Conservation (phyloP, 768 basidiomycete genomes). For the Exsudoporus frostii region DNA sequence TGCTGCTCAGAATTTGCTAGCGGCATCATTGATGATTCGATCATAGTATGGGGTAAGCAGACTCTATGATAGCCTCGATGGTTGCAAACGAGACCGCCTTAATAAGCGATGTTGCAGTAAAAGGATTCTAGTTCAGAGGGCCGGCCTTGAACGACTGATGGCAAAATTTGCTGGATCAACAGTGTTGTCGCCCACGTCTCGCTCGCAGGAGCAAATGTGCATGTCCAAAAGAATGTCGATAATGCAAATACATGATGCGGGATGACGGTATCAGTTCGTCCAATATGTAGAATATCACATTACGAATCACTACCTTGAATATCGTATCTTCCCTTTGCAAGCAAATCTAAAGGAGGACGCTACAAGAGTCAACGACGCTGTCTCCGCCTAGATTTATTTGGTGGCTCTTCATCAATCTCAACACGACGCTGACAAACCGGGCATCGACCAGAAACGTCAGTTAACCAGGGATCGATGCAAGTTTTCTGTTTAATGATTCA, state of each 20-base stretch:
- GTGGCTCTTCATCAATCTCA: conserved; percentile 40
- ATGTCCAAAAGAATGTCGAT: conserved; percentile 26
- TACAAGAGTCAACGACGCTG: conserved; percentile 16
- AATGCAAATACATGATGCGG: conserved; percentile 22
- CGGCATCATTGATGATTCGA: neutral
- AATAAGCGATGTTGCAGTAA: conserved; percentile 15
- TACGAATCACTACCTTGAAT: conserved; percentile 28
- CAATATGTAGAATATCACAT: conserved; percentile 32
- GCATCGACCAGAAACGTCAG: conserved; percentile 81
- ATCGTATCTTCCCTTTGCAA: conserved; percentile 20
- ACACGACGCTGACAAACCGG: conserved; percentile 82
- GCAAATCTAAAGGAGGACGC: conserved; percentile 3
- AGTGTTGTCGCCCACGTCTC: neutral
- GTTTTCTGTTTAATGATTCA: conserved; percentile 53
- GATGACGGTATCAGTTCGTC: conserved; percentile 25
- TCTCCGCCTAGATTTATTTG: conserved; percentile 33
- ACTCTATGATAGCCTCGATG: neutral
- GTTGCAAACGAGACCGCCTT: conserved; percentile 8
- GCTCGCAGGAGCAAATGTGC: neutral
- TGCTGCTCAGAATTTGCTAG: neutral
- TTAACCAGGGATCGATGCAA: conserved; percentile 88
- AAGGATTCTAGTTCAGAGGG: neutral
- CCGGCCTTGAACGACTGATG: neutral
- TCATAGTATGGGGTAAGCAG: neutral
- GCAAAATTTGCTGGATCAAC: neutral